Evolutionary conservation across 2,329 filamentous ascomycete species (phyloP), one percentile per base, ranked within the genome.

Genomic region (Fusarium poae): DNA sequence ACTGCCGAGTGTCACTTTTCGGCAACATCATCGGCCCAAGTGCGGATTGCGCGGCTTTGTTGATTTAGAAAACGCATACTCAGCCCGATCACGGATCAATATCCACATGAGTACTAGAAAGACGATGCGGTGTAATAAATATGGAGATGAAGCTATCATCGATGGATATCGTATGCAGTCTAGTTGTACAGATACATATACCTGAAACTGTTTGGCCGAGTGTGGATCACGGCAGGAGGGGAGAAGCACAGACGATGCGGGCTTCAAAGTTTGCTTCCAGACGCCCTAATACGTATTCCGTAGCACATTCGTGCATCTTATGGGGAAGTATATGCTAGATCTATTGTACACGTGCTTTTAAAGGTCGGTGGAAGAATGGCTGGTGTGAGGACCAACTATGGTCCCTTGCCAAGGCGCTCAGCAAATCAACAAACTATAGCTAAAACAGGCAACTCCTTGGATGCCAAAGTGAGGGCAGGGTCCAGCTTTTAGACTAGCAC

Each of bases 141-240:
- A 70, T 70, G 57, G 67, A 53, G 57, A 56, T 59, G 53, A 48
- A 40, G 21, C 39, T 67, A 52, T 64, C 50, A 16, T 52, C 32
- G 25, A 67, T 46, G 30, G 48, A 50, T 43, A 25, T 49, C 25
- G 42, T 49, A 46, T 44, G 21, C 25, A 34, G 59, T 45, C 39
- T 58, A 64, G 61, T 58, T 58, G 61, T 64, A 57, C 51, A 21
- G 39, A 32, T 58, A 44, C 46, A 46, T 65, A 46, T 29, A 69
- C 67, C 67, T 69, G 67, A 69, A 69, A 69, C 67, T 60, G 57
- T 62, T 67, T 69, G 42, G 53, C 55, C 45, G 49, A 43, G 57
- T 70, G 62, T 67, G 67, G 67, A 55, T 50, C 66, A 58, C 57
- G 23, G 21, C 48, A 46, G 54, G 55, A 57, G 57, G 43, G 48